These are phyloP conservation scores for Penicillium sp. DNA, from an alignment of 2,329 filamentous ascomycete genomes.

Conservation along the genomic window DNA sequence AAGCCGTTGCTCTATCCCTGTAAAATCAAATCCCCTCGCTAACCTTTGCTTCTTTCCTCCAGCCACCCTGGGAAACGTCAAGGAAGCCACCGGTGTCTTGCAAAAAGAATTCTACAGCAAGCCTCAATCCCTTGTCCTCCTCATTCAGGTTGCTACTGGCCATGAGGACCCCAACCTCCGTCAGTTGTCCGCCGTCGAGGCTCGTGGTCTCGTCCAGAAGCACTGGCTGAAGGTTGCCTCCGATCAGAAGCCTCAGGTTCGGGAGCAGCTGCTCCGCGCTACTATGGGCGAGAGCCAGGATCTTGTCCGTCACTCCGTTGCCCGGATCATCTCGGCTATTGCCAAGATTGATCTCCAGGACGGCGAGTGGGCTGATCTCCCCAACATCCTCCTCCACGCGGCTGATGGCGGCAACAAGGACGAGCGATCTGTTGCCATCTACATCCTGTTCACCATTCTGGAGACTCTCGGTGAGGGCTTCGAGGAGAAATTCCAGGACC, in stretches of 20 bases:
- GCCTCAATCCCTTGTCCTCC: slow-evolving; percentile 78
- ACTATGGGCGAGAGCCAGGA: slow-evolving; percentile 77
- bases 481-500: slow-evolving; percentile 74
- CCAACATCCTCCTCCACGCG: slow-evolving; percentile 77
- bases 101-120: slow-evolving; percentile 93
- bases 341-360: slow-evolving; percentile 85
- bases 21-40: slow-evolving; percentile 15
- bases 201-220: slow-evolving; percentile 76
- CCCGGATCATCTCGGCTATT: slow-evolving; percentile 84
- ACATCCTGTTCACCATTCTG: slow-evolving; percentile 88
- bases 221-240: slow-evolving; percentile 78
- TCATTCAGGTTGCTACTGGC: slow-evolving; percentile 85
- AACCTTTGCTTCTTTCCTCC: slow-evolving; percentile 24
- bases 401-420: slow-evolving; percentile 73
- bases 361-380: slow-evolving; percentile 81
- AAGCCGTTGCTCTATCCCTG: background rate
- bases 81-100: slow-evolving; percentile 84
- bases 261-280: slow-evolving; percentile 80
- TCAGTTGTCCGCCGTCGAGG: slow-evolving; percentile 91
- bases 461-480: slow-evolving; percentile 87
- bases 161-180: slow-evolving; percentile 73
- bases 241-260: slow-evolving; percentile 77
- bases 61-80: slow-evolving; percentile 89
- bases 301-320: slow-evolving; percentile 80
- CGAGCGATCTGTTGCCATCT: slow-evolving; percentile 88